Base-by-base conservation (phyloP, 176 grass and related monocot species). In the Bonia amplexicaulis region DNA sequence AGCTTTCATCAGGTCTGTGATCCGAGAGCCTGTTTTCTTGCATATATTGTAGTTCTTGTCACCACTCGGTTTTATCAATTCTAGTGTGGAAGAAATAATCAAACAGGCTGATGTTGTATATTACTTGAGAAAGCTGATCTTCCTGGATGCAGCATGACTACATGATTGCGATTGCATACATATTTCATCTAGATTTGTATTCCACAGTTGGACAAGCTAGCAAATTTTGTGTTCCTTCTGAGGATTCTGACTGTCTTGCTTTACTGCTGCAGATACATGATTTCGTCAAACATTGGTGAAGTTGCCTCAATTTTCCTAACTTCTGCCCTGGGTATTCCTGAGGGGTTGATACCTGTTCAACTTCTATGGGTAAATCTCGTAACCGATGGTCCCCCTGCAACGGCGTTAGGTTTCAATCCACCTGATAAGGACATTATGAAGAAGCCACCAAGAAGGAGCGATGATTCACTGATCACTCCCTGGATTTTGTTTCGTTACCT, bases 391-490 rank as follows among this genome's bases (percentile, higher is more conserved):
- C 96, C 96, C 29, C 96, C 96, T 72, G 96, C 96, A 40, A 99
- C 96, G 55, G 93, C 96, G 45, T 85, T 99, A 81, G 93, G 96
- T 78, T 99, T 99, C 90, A 99, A 99, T 78, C 93, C 96, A 27
- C 93, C 93, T 51, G 96, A 99, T 63, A 96, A 95, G 70, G 96
- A 96, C 85, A 99, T 99, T 44, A 99, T 99, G 96, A 99, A 94
- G 88, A 99, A 99, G 52, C 96, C 91, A 12, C 96, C 96, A 48
- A 85, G 96, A 57, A 95, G 76, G 70, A 96, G 91, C 5, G 88
- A 96, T 33, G 96, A 96, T 78, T 94, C 96, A 31, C 85, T 99
- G 45, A 99, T 99, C 26, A 94, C 93, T 84, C 88, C 91, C 62
- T 99, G 96, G 93, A 99, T 99, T 79, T 83, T 99, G 73, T 94